Evolutionary conservation across 306 rosid species (phyloP), one percentile per base, ranked within the genome.

Genomic region (Castanea mollissima): DNA sequence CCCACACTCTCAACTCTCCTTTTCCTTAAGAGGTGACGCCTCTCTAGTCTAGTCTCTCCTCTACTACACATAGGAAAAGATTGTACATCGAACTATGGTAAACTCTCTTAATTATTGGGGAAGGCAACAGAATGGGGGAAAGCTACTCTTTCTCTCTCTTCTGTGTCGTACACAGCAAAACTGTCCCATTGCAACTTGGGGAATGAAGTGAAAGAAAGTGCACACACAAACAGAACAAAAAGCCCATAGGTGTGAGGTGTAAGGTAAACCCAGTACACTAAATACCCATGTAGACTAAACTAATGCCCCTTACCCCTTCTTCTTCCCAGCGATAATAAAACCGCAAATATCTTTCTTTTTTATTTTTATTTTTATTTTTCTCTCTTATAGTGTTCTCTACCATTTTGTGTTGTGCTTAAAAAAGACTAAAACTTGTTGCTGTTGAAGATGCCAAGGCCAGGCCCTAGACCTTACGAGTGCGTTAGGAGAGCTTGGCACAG

Each of bases 391-490:
- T 2, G 46, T 13, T 49, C 73, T 82, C 65, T 52, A 18, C 82
- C 78, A 55, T 79, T 59, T 76, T 75, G 83, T 64, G 83, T 64
- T 68, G 35, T 60, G 70, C 14, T 69, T 69, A 55, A 70, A 9
- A 63, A 27, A 3, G 54, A 44, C 56, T 78, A 60, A 73, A 60
- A 69, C 23, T 83, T 69, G 46, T 55, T 64, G 62, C 32, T 64
- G 54, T 76, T 52, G 68, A 87, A 89, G 97, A 96, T 96, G 99
- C 99, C 99, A 71, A 78, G 99, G 87, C 99, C 99, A 21, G 99
- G 99, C 27, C 99, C 98, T 25, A 92, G 99, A 84, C 99, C 99
- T 71, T 96, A 96, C 71, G 99, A 96, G 94, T 96, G 99, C 73
- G 99, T 93, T 41, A 75, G 92, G 74, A 88, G 98, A 84, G 98